phyloP scores from a whole-genome alignment of 148 eudicot species.

The Rhododendron ferrugineum region DNA sequence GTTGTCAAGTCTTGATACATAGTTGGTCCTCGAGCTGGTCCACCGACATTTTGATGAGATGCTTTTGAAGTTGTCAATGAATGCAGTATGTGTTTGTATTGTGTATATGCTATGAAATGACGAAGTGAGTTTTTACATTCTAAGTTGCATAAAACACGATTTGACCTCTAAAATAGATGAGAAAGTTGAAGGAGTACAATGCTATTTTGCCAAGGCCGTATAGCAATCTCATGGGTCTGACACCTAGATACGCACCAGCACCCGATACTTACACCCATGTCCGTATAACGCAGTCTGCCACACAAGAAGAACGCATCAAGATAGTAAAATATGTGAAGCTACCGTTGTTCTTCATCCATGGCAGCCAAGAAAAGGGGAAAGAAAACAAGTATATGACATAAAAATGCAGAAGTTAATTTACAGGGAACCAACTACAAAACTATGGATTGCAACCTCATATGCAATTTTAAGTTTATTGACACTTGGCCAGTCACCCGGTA shows the following conservation, averaged over 20 bases:
- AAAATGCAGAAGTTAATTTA: constrained; percentile 10
- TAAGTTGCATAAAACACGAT: background rate
- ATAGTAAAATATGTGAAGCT: background rate
- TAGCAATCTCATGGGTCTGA: background rate
- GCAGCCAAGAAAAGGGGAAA: background rate
- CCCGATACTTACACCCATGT: background rate
- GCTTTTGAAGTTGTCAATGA: background rate
- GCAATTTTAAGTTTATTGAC: constrained; percentile 23
- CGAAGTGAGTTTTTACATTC: background rate
- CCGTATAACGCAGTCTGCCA: background rate
- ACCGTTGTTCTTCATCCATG: background rate
- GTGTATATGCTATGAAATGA: background rate
- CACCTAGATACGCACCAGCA: background rate
- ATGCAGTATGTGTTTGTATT: background rate
- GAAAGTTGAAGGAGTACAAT: background rate
- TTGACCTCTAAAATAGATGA: background rate
- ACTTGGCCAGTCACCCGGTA: constrained; percentile 66
- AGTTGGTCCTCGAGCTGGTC: background rate
- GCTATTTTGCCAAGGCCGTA: background rate
- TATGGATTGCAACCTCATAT: background rate
- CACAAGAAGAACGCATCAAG: background rate
- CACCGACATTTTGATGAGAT: too few relatives aligned
- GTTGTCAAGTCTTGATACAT: background rate
- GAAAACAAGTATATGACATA: background rate
- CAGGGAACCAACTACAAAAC: constrained; percentile 6